These are phyloP conservation scores for Logfia minima DNA, from an alignment of 129 eudicot species.

Conservation along the genomic window DNA sequence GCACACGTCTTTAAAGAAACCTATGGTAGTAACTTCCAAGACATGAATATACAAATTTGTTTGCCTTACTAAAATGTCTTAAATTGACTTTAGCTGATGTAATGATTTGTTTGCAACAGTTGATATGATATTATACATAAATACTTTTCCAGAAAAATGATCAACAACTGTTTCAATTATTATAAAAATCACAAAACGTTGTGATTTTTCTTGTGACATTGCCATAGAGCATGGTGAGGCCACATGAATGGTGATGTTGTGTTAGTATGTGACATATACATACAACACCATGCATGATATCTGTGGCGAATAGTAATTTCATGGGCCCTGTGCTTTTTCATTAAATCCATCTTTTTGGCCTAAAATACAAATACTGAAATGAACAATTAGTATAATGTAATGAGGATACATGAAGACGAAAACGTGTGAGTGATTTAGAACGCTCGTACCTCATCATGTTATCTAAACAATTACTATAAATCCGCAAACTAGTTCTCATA, in stretches of 20 bases:
- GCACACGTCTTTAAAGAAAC: too few relatives aligned
- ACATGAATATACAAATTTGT: background rate
- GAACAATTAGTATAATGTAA: conserved; percentile 24
- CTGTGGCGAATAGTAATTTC: conserved; percentile 29
- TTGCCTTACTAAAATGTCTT: background rate
- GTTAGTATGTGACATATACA: conserved; percentile 26
- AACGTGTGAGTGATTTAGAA: conserved; percentile 29
- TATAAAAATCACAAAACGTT: too few relatives aligned
- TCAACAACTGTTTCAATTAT: too few relatives aligned
- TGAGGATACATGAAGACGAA: conserved; percentile 22
- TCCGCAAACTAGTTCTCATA: background rate
- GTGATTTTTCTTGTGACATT: too few relatives aligned
- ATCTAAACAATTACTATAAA: conserved; percentile 30
- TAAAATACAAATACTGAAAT: conserved; percentile 23
- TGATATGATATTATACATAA: background rate
- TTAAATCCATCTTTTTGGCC: conserved; percentile 17
- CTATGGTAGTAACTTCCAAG: too few relatives aligned
- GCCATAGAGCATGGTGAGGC: background rate
- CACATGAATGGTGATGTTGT: conserved; percentile 23
- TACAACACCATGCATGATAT: conserved; percentile 25
- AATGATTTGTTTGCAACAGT: background rate
- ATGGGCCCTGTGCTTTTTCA: conserved; percentile 35
- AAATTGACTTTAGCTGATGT: too few relatives aligned
- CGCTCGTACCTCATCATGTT: conserved; percentile 39
- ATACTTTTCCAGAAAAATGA: background rate